A percentile compares a stretch with the other conserved stretches of the same genome.
phyloP scores from a whole-genome alignment of 192 early-diverging fungal genomes.

The Paraglomus brasilianum region DNA sequence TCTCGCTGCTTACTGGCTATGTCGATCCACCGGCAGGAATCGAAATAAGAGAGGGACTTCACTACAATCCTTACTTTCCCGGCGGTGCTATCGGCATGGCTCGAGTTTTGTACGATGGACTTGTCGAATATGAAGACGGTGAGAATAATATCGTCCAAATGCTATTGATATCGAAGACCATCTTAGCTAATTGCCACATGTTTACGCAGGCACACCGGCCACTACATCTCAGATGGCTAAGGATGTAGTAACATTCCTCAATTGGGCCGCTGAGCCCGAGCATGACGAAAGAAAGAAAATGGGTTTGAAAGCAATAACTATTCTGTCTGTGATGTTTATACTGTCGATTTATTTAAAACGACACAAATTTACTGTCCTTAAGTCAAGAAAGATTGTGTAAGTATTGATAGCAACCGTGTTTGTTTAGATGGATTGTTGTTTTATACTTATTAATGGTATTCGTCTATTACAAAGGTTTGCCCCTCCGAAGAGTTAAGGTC shows the following conservation, averaged over 20 bases:
- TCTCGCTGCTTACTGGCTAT: conserved; percentile 93
- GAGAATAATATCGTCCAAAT: not conserved
- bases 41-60: conserved; percentile 88
- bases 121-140: conserved; percentile 94
- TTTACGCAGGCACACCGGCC: conserved; percentile 70
- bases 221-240: conserved; percentile 95
- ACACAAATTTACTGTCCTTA: conserved; percentile 88
- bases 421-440: no score
- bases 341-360: conserved; percentile 90
- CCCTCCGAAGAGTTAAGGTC: no score
- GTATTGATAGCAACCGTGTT: no score
- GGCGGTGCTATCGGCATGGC: conserved; percentile 98
- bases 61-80: conserved; percentile 99
- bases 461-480: no score
- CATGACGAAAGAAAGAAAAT: conserved; percentile 96
- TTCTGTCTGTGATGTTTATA: conserved; percentile 68
- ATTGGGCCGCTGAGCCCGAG: conserved; percentile 97
- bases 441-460: no score
- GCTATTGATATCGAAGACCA: not conserved
- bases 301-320: conserved; percentile 82
- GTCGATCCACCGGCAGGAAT: conserved; percentile 93
- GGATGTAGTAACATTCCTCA: conserved; percentile 92
- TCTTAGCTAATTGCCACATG: not conserved
- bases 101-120: conserved; percentile 87
- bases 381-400: conserved; percentile 92